Evolutionary conservation across 805 yeast species (phyloP), one percentile per base, ranked within the genome.

Genomic region (Candida caryicola): DNA sequence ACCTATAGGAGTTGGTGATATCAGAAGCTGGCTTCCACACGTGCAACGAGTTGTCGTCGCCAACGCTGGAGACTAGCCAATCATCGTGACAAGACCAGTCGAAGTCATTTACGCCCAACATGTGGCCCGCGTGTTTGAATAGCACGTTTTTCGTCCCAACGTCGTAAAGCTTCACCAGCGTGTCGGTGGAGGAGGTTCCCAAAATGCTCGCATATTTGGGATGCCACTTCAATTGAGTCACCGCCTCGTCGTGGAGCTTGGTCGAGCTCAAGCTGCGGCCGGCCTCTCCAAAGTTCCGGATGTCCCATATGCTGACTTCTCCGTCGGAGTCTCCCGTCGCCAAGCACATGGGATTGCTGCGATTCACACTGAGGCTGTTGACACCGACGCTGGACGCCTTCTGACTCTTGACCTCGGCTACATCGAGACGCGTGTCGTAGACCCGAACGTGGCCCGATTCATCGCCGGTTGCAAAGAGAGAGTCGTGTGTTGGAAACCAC

Each of bases 1-100:
- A 21, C 7, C 10, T 21, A 10, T 21, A 21, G 10, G 25, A 21
- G 7, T 21, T 21, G 25, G 25, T 21, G 10, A 21, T 21, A 21
- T 21, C 25, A 10, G 44, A 30, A 5, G 75, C 62, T 1, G 96
- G 95, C 50, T 73, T 77, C 95, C 95, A 90, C 2, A 89, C 59
- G 45, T 90, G 96, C n/a, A 89, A 63, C 1, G 90, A 77, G 55
- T 90, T 90, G 54, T 90, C 96, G 51, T 84, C 88, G 0, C 87
- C 79, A 4, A 85, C 91, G 51, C 88, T 80, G 3, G 87, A 81
- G 26, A 88, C 46, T 73, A 82, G 70, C 76, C 82, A 76, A 3
- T 79, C 76, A 40, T 78, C 85, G 41, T 79, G 79, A 0, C 79
- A 75, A 40, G 85, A 84, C 97, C 97, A 90, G 23, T 79, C 73